Base-by-base conservation (phyloP, 495 filamentous ascomycete genomes). In the Penicillium antarcticum region DNA sequence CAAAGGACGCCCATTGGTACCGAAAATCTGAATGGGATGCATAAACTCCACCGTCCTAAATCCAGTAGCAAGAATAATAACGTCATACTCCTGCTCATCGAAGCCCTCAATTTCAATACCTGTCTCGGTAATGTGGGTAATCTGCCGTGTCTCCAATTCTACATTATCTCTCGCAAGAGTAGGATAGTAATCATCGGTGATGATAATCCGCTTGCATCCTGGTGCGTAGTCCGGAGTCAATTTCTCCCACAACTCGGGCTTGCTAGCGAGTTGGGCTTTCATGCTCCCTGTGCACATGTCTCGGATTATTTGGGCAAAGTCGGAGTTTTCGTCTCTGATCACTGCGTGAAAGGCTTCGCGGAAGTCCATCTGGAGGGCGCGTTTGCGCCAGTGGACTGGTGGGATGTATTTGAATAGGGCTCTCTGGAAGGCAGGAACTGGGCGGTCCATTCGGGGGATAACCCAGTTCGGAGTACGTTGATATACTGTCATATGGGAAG, bases 381-480 rank as follows among this genome's bases (percentile, higher is more conserved):
- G 72, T 50, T 76, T 73, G 4, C 72, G 65, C 66, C 70, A 73
- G 5, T 71, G 74, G 10, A 77, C 42, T 0, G 70, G 73, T 7
- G 76, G 80, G 0, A 76, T 11, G 45, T 77, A 80, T 16, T 58
- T 71, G 11, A 77, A 53, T 0, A 71, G 45, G 18, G 60, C 50
- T 23, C 65, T 63, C 44, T 72, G 57, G 12, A 77, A 23, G 3
- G 69, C 13, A 0, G 73, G 66, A n/a, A 78, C 52, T n/a, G 66
- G 61, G 12, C 41, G 47, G 42, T 82, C 78, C 5, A 51, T 19
- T 17, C 79, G 77, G 5, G 75, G 75, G 8, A 75, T 68, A 12
- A 89, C 71, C 85, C 84, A 89, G 41, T 86, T 87, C 4, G 85
- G 83, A 1, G 80, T 84, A 10, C 86, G 76, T 51, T 88, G 83